These are phyloP conservation scores for Lodderomyces parapsilosis DNA, from an alignment of 1,139 yeast species.

Conservation along the genomic window DNA sequence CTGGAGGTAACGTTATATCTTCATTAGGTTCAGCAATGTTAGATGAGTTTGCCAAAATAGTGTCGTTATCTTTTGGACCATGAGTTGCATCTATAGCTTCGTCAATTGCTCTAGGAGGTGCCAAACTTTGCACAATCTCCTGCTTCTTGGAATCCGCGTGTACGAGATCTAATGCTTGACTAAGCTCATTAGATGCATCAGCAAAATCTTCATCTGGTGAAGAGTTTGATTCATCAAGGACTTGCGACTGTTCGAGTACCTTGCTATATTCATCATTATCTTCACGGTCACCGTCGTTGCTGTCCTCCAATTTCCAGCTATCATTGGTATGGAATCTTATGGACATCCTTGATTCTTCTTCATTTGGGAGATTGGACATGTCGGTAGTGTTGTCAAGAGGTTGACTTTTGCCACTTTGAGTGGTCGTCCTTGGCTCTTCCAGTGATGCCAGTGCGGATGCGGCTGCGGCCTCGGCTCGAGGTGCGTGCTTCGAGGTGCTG, in stretches of 20 bases:
- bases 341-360: slow-evolving; percentile 24
- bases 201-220: slow-evolving; percentile 20
- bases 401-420: background rate
- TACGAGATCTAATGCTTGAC: slow-evolving; percentile 7
- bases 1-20: slow-evolving; percentile 38
- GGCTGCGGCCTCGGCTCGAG: too few relatives aligned
- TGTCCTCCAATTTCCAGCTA: slow-evolving; percentile 43
- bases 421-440: slow-evolving; percentile 10
- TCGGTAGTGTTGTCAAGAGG: slow-evolving; percentile 6
- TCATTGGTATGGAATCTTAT: slow-evolving; percentile 36
- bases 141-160: slow-evolving; percentile 9
- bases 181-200: slow-evolving; percentile 11
- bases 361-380: slow-evolving; percentile 13
- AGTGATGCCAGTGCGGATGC: slow-evolving; percentile 3
- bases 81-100: slow-evolving; percentile 2
- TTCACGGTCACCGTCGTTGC: slow-evolving; percentile 45
- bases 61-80: slow-evolving; percentile 1
- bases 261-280: slow-evolving; percentile 32
- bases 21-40: slow-evolving; percentile 41
- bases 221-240: slow-evolving; percentile 3
- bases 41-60: slow-evolving; percentile 41
- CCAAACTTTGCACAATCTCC: slow-evolving; percentile 16
- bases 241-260: slow-evolving; percentile 11
- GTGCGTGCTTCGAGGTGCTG: too few relatives aligned
- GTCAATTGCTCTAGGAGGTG: slow-evolving; percentile 20